Evolutionary conservation across 2,329 filamentous ascomycete species (phyloP).

Genomic region (Aspergillus sp.): DNA sequence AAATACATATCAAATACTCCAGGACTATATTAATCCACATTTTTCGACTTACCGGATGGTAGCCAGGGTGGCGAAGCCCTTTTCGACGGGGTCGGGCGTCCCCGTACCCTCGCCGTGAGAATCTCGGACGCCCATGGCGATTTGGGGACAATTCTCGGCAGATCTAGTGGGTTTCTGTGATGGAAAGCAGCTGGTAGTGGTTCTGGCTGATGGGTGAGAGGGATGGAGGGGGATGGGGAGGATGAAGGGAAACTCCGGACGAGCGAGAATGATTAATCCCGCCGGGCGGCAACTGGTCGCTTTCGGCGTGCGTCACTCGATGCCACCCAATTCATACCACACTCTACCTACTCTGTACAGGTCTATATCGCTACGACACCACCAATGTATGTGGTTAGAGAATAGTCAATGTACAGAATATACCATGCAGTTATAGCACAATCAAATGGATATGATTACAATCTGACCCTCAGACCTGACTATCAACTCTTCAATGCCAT

Average conservation of each 20-base stretch:
- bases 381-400: too few relatives aligned
- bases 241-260: conserved; percentile 16
- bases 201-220: not conserved
- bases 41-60: conserved; percentile 66
- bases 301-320: not conserved
- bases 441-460: conserved; percentile 13
- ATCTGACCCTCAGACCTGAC: conserved; percentile 10
- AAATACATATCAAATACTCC: conserved; percentile 20
- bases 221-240: conserved; percentile 15
- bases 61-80: conserved; percentile 78
- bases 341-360: too few relatives aligned
- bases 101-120: conserved; percentile 52
- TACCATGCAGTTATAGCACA: not conserved
- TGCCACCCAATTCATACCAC: too few relatives aligned
- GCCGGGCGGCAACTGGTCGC: conserved; percentile 7
- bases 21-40: not conserved
- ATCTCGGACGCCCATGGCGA: conserved; percentile 56
- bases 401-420: not conserved
- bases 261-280: conserved; percentile 19
- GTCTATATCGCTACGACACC: too few relatives aligned
- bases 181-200: conserved; percentile 6
- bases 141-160: not conserved
- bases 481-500: conserved; percentile 30
- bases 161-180: conserved; percentile 10
- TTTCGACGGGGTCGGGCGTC: conserved; percentile 64